These are phyloP conservation scores for Centella asiatica DNA, from an alignment of 129 eudicot species.

Conservation along the genomic window DNA sequence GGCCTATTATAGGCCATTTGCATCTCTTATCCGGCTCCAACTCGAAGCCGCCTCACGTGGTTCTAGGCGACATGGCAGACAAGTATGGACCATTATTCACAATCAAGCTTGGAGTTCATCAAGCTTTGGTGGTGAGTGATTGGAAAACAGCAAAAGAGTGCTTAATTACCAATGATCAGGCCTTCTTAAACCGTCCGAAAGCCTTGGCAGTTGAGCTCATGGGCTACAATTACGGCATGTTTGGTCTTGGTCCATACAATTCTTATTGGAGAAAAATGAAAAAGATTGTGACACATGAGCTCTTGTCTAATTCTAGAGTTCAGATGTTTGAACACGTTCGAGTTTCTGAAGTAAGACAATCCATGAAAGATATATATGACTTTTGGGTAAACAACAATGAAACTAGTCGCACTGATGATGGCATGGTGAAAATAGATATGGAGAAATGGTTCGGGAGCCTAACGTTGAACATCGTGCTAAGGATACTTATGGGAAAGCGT, in stretches of 20 bases:
- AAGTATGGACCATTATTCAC: conserved; percentile 18
- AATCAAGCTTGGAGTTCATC: conserved; percentile 10
- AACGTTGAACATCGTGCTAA: neutral
- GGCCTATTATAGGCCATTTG: conserved; percentile 25
- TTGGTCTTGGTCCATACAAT: neutral
- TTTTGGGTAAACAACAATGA: neutral
- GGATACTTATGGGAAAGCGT: conserved; percentile 11
- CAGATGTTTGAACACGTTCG: conserved; percentile 5
- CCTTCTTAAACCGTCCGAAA: neutral
- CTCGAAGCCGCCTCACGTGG: neutral
- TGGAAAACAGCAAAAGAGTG: conserved; percentile 21
- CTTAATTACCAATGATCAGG: conserved; percentile 15
- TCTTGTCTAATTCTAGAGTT: conserved; percentile 4
- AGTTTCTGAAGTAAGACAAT: conserved; percentile 3
- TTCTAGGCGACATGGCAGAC: conserved; percentile 9
- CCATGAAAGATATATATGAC: conserved; percentile 8
- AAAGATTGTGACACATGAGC: conserved; percentile 8
- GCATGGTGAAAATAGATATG: neutral
- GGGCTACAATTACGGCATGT: conserved; percentile 8
- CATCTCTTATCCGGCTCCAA: conserved; percentile 1
- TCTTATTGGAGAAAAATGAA: conserved; percentile 16
- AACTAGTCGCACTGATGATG: neutral
- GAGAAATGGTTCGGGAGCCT: neutral
- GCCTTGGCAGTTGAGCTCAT: neutral
- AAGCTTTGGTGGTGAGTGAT: conserved; percentile 4